Evolutionary conservation across 495 filamentous ascomycete species (phyloP).

Genomic region (Pseudevernia furfuracea): DNA sequence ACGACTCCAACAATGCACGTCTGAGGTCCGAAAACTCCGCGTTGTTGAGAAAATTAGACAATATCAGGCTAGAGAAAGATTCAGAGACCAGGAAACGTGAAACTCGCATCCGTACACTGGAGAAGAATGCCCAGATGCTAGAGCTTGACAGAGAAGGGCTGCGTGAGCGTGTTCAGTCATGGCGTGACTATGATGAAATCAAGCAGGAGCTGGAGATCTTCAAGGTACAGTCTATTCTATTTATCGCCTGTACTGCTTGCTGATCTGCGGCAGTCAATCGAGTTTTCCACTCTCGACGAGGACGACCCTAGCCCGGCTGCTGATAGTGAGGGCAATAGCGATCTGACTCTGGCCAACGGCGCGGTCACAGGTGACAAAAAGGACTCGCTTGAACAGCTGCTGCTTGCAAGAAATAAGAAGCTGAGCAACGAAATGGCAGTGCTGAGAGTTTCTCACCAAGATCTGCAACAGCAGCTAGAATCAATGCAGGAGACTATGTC

Average conservation of each 20-base stretch:
- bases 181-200: slow-evolving; percentile 91
- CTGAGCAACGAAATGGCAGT: slow-evolving; percentile 88
- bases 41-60: slow-evolving; percentile 78
- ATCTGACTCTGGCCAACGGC: slow-evolving; percentile 37
- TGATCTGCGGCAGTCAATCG: slow-evolving; percentile 59
- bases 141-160: slow-evolving; percentile 64
- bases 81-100: slow-evolving; percentile 55
- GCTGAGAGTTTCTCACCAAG: slow-evolving; percentile 86
- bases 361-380: slow-evolving; percentile 51
- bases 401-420: slow-evolving; percentile 92
- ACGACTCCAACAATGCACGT: slow-evolving; percentile 79
- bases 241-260: not conserved
- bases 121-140: slow-evolving; percentile 61
- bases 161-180: slow-evolving; percentile 73
- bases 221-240: slow-evolving; percentile 45
- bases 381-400: slow-evolving; percentile 81
- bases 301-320: slow-evolving; percentile 47
- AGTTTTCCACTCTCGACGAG: slow-evolving; percentile 86
- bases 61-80: slow-evolving; percentile 71
- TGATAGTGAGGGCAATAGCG: slow-evolving; percentile 27
- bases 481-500: slow-evolving; percentile 76
- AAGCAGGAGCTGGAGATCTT: slow-evolving; percentile 93
- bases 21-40: slow-evolving; percentile 88
- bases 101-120: slow-evolving; percentile 48
- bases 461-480: slow-evolving; percentile 73